Conservation (phyloP, 371 early-diverging fungal genomes). For the Zopfochytrium polystomum region DNA sequence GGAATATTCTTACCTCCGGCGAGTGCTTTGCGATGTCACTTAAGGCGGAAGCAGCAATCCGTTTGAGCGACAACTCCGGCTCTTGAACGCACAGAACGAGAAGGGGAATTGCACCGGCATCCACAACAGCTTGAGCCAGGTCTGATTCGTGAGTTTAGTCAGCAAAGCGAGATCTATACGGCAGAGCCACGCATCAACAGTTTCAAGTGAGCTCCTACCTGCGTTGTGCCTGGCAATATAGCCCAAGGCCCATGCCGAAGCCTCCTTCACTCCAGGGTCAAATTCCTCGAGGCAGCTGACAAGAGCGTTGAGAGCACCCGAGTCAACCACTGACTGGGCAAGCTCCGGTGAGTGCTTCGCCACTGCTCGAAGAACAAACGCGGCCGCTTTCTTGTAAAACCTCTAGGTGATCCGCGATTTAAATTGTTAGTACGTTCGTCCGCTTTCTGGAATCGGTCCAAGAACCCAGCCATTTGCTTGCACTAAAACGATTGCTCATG, state of each 20-base stretch:
- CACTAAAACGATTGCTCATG: background rate
- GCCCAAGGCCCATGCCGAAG: slow-evolving; percentile 57
- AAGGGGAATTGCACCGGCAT: slow-evolving; percentile 53
- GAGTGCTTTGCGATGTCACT: slow-evolving; percentile 55
- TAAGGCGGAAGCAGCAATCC: slow-evolving; percentile 56
- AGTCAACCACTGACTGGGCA: slow-evolving; percentile 49
- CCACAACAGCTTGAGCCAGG: slow-evolving; percentile 52
- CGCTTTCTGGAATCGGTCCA: background rate
- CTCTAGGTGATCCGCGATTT: slow-evolving; percentile 25
- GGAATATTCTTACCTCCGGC: slow-evolving; percentile 41
- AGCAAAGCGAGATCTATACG: background rate
- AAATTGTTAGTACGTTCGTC: too few species aligned
- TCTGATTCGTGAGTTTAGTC: slow-evolving; percentile 25
- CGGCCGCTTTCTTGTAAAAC: slow-evolving; percentile 58
- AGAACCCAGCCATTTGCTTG: background rate
- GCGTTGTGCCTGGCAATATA: slow-evolving; percentile 57
- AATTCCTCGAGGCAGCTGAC: slow-evolving; percentile 56
- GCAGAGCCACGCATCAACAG: background rate
- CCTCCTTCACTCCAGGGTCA: slow-evolving; percentile 58
- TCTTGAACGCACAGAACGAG: slow-evolving; percentile 57
- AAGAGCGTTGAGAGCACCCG: slow-evolving; percentile 51
- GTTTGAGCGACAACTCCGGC: slow-evolving; percentile 48
- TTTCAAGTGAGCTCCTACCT: slow-evolving; percentile 27
- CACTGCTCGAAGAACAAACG: slow-evolving; percentile 54
- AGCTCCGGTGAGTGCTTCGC: slow-evolving; percentile 55